Conservation (phyloP, 129 eudicot genomes). For the Smallanthus sonchifolius region DNA sequence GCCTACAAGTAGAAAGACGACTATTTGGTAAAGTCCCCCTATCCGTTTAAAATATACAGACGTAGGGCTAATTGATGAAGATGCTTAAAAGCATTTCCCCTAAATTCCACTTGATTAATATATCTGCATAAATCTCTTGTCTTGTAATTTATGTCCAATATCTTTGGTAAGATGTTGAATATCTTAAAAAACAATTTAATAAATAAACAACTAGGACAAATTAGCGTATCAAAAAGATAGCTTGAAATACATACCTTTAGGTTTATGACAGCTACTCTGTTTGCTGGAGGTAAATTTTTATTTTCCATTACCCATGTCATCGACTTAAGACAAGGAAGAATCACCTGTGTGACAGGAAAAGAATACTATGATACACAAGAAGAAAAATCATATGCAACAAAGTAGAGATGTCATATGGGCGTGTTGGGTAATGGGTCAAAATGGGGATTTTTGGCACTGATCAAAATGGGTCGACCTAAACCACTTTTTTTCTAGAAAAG, state of each 20-base stretch:
- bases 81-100: constrained; percentile 10
- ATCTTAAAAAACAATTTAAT: not conserved
- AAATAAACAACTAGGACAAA: constrained; percentile 4
- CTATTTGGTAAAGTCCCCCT: not conserved
- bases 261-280: constrained; percentile 81
- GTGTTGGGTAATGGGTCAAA: not conserved
- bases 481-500: not conserved
- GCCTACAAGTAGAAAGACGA: constrained; percentile 14
- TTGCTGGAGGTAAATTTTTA: constrained; percentile 62
- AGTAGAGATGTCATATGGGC: not conserved
- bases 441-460: not conserved
- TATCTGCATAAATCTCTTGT: constrained; percentile 2
- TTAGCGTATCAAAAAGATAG: not conserved
- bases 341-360: constrained; percentile 34
- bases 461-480: not conserved
- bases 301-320: constrained; percentile 98
- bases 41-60: not conserved
- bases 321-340: constrained; percentile 93
- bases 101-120: not conserved
- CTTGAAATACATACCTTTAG: constrained; percentile 51
- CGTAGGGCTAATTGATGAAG: not conserved
- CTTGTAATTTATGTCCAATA: not conserved
- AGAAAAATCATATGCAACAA: constrained; percentile 4
- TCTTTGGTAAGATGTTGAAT: not conserved
- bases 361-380: constrained; percentile 5